These are phyloP conservation scores for Clavispora phyllophila DNA, from an alignment of 805 yeast species.

Conservation along the genomic window DNA sequence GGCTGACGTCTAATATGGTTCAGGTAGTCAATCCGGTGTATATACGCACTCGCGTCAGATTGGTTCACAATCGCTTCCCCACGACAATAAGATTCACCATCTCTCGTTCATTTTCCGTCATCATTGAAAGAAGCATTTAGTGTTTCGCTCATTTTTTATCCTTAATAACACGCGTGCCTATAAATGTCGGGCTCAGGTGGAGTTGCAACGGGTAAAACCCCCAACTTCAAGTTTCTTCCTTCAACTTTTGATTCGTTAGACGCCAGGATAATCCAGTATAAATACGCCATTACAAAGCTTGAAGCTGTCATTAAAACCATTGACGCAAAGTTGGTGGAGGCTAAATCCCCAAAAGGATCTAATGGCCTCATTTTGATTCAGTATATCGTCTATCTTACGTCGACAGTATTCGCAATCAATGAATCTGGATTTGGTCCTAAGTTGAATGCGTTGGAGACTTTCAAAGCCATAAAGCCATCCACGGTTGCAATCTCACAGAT, in stretches of 20 bases:
- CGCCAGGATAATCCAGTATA: conserved; percentile 54
- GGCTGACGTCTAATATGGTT: too few relatives aligned
- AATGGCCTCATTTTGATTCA: conserved; percentile 26
- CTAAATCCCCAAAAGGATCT: neutral
- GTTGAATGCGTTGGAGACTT: conserved; percentile 25
- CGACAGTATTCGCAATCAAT: conserved; percentile 33
- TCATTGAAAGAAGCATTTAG: neutral
- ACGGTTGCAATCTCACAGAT: conserved; percentile 24
- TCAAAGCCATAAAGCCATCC: conserved; percentile 20
- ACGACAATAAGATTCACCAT: neutral
- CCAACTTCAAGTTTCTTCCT: neutral
- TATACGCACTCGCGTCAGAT: neutral
- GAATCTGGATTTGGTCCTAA: conserved; percentile 27
- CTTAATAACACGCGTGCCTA: neutral
- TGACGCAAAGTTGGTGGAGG: conserved; percentile 4
- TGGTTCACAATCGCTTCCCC: neutral
- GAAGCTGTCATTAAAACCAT: conserved; percentile 23
- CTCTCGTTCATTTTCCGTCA: neutral
- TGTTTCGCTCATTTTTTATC: neutral
- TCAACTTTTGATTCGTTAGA: conserved; percentile 42
- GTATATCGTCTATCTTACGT: conserved; percentile 27
- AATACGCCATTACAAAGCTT: conserved; percentile 47
- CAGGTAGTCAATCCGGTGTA: neutral
- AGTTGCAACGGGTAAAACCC: neutral
- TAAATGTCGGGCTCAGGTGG: neutral